Percentiles rank a stretch among this genome's conserved stretches.
Conservation (phyloP, 192 early-diverging fungal species). For the Endogone sp. region DNA sequence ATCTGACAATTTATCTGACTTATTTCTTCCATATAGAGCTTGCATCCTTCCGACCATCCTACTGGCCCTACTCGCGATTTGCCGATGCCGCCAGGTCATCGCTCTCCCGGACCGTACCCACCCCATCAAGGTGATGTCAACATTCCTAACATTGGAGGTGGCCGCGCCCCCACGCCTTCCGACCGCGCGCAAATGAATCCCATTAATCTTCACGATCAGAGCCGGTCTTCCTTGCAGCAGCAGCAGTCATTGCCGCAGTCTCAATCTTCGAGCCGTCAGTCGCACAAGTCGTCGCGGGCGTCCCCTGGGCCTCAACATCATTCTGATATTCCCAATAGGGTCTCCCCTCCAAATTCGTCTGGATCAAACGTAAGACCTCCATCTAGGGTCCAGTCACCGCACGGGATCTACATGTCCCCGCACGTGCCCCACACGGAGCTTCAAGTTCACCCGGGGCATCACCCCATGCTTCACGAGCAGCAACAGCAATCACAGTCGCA, state of each 20-base stretch:
- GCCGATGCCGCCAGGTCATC: conserved; percentile 31
- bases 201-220: conserved; percentile 15
- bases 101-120: conserved; percentile 25
- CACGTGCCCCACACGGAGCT: not conserved
- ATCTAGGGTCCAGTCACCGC: not conserved
- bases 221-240: not conserved
- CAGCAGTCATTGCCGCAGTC: not conserved
- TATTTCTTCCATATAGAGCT: conserved; percentile 4
- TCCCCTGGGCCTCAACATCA: not conserved
- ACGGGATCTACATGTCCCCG: not conserved
- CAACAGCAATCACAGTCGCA: not conserved
- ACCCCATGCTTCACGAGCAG: not conserved
- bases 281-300: not conserved
- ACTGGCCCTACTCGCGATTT: conserved; percentile 24
- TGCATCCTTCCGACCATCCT: conserved; percentile 14
- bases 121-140: conserved; percentile 22
- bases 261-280: not conserved
- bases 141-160: conserved; percentile 34
- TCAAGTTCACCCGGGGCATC: not conserved
- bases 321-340: not conserved
- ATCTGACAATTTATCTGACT: not conserved
- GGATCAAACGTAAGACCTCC: not conserved
- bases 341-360: not conserved
- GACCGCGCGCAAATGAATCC: conserved; percentile 37
- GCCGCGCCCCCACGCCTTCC: conserved; percentile 24